A percentile compares a stretch with the other conserved stretches of the same genome.
Evolutionary conservation across 352 stramenopile genomes (phyloP).

Genomic region (Blastocystis sp.): DNA sequence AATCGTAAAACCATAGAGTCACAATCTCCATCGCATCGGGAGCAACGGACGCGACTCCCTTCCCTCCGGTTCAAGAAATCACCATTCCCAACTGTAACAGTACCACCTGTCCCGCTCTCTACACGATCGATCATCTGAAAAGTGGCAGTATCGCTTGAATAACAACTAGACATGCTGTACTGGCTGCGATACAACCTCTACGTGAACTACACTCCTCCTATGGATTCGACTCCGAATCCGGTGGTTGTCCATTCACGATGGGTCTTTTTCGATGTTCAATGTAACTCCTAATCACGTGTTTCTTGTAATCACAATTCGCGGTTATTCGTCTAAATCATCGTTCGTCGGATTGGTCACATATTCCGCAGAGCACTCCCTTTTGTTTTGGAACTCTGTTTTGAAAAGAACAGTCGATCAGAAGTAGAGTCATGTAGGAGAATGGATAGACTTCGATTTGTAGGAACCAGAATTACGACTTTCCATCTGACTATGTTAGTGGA

Average conservation of each 20-base stretch:
- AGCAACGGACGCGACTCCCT: not conserved
- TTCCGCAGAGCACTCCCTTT: not conserved
- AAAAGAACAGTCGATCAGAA: not conserved
- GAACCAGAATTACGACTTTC: constrained; percentile 51
- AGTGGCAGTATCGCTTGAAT: not conserved
- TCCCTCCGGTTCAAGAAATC: not conserved
- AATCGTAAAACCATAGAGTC: not conserved
- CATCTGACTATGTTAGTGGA: constrained; percentile 19
- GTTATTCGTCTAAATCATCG: not conserved
- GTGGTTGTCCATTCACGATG: constrained; percentile 1
- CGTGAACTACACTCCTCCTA: not conserved
- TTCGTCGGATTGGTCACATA: not conserved
- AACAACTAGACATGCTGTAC: constrained; percentile 3
- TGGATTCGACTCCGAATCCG: not conserved
- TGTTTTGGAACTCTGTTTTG: not conserved
- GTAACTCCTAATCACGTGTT: not conserved
- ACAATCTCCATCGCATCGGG: not conserved
- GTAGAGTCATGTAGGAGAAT: not conserved
- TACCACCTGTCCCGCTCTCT: not conserved
- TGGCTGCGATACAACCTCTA: not conserved
- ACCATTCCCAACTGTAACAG: not conserved
- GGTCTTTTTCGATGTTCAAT: not conserved
- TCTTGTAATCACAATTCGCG: not conserved
- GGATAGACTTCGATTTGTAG: not conserved
- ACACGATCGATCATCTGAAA: not conserved